Percentiles rank a stretch among this genome's conserved stretches.
phyloP scores from a whole-genome alignment of 2,329 filamentous ascomycete species.

The Colletotrichum salicis region DNA sequence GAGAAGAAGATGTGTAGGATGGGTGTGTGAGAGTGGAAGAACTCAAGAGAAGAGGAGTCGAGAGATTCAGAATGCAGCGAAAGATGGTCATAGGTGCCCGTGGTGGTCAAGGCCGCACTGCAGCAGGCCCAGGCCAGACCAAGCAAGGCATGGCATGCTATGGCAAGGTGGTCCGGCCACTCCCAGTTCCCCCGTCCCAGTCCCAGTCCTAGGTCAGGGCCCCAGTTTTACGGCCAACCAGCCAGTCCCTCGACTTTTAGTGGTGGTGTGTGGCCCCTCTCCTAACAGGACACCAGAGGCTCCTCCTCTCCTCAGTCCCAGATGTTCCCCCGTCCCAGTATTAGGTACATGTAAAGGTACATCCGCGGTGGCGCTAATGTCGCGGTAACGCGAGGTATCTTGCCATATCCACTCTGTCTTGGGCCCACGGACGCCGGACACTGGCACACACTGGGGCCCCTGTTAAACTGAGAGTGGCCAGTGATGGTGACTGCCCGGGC shows the following conservation, averaged over 20 bases:
- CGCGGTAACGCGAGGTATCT: background rate
- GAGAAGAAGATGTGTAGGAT: constrained; percentile 12
- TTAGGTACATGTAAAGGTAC: constrained; percentile 6
- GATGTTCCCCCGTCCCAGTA: constrained; percentile 23
- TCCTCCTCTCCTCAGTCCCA: constrained; percentile 14
- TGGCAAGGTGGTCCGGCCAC: constrained; percentile 29
- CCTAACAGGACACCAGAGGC: background rate
- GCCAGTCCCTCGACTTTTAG: background rate
- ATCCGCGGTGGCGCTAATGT: background rate
- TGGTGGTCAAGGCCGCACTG: constrained; percentile 28
- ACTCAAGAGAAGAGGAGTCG: constrained; percentile 35
- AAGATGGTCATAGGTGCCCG: constrained; percentile 25
- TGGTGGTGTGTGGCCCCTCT: constrained; percentile 20
- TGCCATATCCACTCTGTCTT: background rate
- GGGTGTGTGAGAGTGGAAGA: constrained; percentile 31
- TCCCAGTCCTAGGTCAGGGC: constrained; percentile 10
- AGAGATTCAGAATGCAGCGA: constrained; percentile 26
- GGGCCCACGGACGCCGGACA: constrained; percentile 11
- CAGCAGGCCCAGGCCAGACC: constrained; percentile 31
- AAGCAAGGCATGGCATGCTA: constrained; percentile 28
- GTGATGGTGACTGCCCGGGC: background rate
- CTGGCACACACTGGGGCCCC: background rate
- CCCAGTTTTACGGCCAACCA: constrained; percentile 18
- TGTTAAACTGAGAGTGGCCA: constrained; percentile 1
- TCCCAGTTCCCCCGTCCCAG: constrained; percentile 21